A percentile compares a stretch with the other conserved stretches of the same genome.
These are phyloP conservation scores for Anethum foeniculum DNA, from an alignment of 140 eudicot species.

Conservation along the genomic window DNA sequence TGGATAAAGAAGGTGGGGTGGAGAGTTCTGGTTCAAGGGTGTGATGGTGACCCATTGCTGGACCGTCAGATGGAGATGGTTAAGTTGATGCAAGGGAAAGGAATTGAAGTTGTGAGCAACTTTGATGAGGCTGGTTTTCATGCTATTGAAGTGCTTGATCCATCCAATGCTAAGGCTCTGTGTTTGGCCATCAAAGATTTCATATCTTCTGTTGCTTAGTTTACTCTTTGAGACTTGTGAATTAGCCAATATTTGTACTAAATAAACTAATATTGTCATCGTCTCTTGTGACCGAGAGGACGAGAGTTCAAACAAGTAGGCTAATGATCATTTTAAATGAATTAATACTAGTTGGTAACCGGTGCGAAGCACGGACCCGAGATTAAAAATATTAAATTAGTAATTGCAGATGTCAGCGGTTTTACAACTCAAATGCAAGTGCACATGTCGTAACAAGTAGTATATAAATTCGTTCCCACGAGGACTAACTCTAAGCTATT, in stretches of 20 bases:
- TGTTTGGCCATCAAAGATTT: constrained; percentile 7
- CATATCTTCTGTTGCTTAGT: background rate
- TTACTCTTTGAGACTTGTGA: background rate
- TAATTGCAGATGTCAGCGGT: too few relatives aligned
- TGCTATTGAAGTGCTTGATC: constrained; percentile 21
- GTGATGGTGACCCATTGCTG: constrained; percentile 30
- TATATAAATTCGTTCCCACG: too few relatives aligned
- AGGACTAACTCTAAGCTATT: too few relatives aligned
- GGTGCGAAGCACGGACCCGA: too few relatives aligned
- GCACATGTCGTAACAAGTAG: too few relatives aligned
- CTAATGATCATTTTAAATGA: too few relatives aligned
- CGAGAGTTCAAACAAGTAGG: too few relatives aligned
- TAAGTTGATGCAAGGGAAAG: constrained; percentile 19
- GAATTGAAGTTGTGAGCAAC: constrained; percentile 14
- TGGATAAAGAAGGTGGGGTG: background rate
- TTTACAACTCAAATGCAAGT: too few relatives aligned
- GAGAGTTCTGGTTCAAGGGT: constrained; percentile 22
- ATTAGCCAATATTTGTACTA: background rate
- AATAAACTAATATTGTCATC: too few relatives aligned
- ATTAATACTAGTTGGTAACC: too few relatives aligned
- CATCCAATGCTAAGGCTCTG: constrained; percentile 8
- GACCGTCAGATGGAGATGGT: constrained; percentile 27
- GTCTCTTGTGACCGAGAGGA: too few relatives aligned
- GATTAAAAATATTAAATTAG: too few relatives aligned
- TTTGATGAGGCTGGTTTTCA: constrained; percentile 22